phyloP scores from a whole-genome alignment of 2,329 filamentous ascomycete genomes.

The Gyromitra esculenta region DNA sequence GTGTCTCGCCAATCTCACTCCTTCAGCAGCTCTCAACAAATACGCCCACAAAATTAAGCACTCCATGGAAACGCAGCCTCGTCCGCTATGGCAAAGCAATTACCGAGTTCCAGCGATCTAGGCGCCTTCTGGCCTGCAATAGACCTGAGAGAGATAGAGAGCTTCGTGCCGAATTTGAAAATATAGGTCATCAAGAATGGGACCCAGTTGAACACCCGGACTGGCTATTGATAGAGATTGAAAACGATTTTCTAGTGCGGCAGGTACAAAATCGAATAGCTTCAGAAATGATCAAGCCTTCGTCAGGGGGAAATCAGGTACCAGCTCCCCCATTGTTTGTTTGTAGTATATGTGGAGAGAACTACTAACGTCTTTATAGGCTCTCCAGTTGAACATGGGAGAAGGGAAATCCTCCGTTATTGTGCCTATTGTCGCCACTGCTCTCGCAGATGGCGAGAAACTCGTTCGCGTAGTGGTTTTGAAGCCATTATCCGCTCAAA shows the following conservation, averaged over 20 bases:
- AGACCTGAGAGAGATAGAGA: slow-evolving; percentile 56
- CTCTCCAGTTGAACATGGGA: slow-evolving; percentile 77
- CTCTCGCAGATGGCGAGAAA: slow-evolving; percentile 65
- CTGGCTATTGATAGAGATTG: slow-evolving; percentile 74
- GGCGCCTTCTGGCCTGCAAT: slow-evolving; percentile 60
- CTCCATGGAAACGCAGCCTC: slow-evolving; percentile 60
- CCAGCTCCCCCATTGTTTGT: background rate
- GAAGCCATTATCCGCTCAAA: slow-evolving; percentile 71
- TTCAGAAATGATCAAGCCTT: slow-evolving; percentile 65
- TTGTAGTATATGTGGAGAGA: background rate
- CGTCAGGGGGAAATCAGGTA: slow-evolving; percentile 60
- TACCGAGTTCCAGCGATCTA: slow-evolving; percentile 62
- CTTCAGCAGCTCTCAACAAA: slow-evolving; percentile 56
- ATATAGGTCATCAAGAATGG: slow-evolving; percentile 69
- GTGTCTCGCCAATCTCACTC: slow-evolving; percentile 61
- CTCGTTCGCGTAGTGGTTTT: slow-evolving; percentile 70
- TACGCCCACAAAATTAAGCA: slow-evolving; percentile 53
- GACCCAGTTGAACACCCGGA: slow-evolving; percentile 66
- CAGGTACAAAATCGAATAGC: slow-evolving; percentile 70
- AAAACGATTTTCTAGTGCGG: slow-evolving; percentile 71
- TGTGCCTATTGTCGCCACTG: slow-evolving; percentile 69
- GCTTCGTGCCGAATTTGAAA: slow-evolving; percentile 62
- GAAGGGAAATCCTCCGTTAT: slow-evolving; percentile 77
- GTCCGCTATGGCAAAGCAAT: slow-evolving; percentile 62
- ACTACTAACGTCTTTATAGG: slow-evolving; percentile 56